These are phyloP conservation scores for Diaporthe sp. DNA, from an alignment of 2,329 filamentous ascomycete genomes.

Conservation along the genomic window DNA sequence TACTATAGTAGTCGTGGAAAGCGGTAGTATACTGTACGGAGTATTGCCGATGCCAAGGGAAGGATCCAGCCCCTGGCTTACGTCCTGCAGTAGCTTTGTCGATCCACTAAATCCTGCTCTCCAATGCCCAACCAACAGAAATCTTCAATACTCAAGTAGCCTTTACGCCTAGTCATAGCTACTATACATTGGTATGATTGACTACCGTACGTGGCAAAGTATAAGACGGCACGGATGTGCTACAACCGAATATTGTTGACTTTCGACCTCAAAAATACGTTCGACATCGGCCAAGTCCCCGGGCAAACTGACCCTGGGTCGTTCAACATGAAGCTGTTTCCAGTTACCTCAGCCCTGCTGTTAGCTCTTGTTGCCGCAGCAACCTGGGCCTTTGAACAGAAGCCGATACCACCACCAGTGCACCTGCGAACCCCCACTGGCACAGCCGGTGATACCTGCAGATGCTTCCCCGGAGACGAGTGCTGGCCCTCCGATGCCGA, in stretches of 20 bases:
- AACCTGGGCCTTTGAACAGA: background rate
- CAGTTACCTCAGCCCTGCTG: background rate
- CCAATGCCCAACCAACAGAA: conserved; percentile 2
- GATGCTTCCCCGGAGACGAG: conserved; percentile 56
- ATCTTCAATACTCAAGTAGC: conserved; percentile 1
- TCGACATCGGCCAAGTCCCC: background rate
- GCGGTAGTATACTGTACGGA: background rate
- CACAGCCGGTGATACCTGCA: conserved; percentile 8
- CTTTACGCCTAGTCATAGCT: background rate
- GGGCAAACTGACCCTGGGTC: background rate
- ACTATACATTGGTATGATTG: background rate
- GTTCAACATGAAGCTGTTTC: background rate
- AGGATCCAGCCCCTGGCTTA: background rate
- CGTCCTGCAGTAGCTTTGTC: background rate
- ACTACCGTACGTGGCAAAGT: background rate
- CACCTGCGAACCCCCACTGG: background rate
- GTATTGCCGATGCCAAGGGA: background rate
- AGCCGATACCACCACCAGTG: background rate
- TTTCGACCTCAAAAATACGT: background rate
- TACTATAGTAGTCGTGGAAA: no score
- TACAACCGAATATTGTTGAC: background rate
- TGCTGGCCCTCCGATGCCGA: conserved; percentile 57
- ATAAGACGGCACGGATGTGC: background rate
- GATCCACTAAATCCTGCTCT: background rate
- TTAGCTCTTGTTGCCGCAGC: background rate